Evolutionary conservation across 1,139 yeast species (phyloP), one percentile per base, ranked within the genome.

Genomic region (Pneumocystis wakefieldiae): DNA sequence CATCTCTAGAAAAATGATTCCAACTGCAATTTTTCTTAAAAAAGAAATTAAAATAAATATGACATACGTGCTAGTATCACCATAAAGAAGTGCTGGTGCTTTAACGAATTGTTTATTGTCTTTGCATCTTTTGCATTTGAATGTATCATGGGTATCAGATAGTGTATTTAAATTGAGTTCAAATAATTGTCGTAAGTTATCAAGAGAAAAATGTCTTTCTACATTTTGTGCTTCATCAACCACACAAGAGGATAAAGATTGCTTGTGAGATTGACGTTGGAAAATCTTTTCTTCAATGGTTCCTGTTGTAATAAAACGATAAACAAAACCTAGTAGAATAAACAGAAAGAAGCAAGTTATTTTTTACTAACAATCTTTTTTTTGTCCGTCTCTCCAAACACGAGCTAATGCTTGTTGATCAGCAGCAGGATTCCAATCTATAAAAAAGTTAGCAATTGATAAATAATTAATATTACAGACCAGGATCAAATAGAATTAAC

Each of bases 371-470:
- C 98, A 92, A 73, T 88, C 96, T 74, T 92, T 92, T 79, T 88
- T 91, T 72, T 92, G 98, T 0, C 98, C 98, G 76, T 92, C 98
- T 78, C 98, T 85, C 98, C 98, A 92, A 2, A 92, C 96, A 73
- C 98, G 82, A 0, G 98, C 98, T 66, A 92, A 78, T 0, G 98
- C 98, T 75, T 92, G 98, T 73, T 92, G 98, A 73, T 92, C 98
- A 1, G 97, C 87, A 0, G 98, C 98, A 0, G 98, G 98, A 70
- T 92, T 92, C 98, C 98, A 92, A 74, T 94, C 98, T 28, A 28
- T 55, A 19, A 28, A 36, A 57, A 60, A 19, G 24, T 39, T 19
- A 39, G 28, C 15, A 42, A 38, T 24, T 41, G 12, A 12, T 17
- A 35, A 36, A 36, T 37, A 5, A 39, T 24, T 10, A 59, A 41